These are phyloP conservation scores for Stereum hirsutum DNA, from an alignment of 1,284 basidiomycete species.

Conservation along the genomic window DNA sequence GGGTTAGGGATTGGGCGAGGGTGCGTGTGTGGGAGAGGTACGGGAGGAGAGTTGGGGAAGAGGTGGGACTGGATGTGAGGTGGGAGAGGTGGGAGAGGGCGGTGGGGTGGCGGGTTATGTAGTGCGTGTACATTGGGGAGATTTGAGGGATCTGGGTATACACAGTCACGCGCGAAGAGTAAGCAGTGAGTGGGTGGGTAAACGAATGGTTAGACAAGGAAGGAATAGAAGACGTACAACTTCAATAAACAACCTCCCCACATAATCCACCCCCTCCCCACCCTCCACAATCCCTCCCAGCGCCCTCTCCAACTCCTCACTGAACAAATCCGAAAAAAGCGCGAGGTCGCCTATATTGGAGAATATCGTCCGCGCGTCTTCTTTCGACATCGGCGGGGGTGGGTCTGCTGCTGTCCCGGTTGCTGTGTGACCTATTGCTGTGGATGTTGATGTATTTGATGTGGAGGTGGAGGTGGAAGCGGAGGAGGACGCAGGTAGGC, in stretches of 20 bases:
- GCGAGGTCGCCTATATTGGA: slow-evolving; percentile 74
- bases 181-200: slow-evolving; percentile 3
- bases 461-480: not conserved
- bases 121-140: slow-evolving; percentile 73
- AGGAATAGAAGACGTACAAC: slow-evolving; percentile 34
- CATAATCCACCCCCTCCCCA: slow-evolving; percentile 53
- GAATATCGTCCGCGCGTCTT: slow-evolving; percentile 73
- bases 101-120: slow-evolving; percentile 80
- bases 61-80: slow-evolving; percentile 45
- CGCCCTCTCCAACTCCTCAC: slow-evolving; percentile 46
- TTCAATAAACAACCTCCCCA: slow-evolving; percentile 74
- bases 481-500: not conserved
- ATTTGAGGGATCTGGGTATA: slow-evolving; percentile 59
- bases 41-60: no score
- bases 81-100: slow-evolving; percentile 64
- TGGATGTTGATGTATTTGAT: not conserved
- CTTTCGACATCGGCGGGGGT: slow-evolving; percentile 51
- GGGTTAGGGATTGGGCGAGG: slow-evolving; percentile 65
- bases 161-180: slow-evolving; percentile 6
- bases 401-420: not conserved
- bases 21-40: slow-evolving; percentile 66
- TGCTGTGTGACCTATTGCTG: not conserved
- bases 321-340: slow-evolving; percentile 60
- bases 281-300: slow-evolving; percentile 43
- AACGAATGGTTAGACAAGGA: slow-evolving; percentile 15